Conservation (phyloP, 805 yeast genomes). For the Metschnikowia koreensis region DNA sequence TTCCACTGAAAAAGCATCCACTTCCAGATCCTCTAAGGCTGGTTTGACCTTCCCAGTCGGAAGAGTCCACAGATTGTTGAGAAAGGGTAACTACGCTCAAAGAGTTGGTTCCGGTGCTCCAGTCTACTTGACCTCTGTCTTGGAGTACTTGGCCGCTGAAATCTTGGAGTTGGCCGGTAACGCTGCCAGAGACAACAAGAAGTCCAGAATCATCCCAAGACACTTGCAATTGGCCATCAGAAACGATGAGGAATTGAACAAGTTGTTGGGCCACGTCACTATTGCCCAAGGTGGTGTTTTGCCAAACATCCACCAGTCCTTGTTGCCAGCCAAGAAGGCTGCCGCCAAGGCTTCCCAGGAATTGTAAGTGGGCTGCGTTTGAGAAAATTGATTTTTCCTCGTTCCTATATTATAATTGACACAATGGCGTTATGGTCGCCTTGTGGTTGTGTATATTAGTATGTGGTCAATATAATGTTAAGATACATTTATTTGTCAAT, state of each 20-base stretch:
- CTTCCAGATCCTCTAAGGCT: slow-evolving; percentile 50
- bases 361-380: slow-evolving; percentile 20
- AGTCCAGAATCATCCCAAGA: slow-evolving; percentile 65
- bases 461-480: slow-evolving; percentile 25
- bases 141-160: slow-evolving; percentile 51
- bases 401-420: slow-evolving; percentile 21
- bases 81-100: slow-evolving; percentile 52
- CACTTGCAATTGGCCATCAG: slow-evolving; percentile 52
- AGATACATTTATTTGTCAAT: slow-evolving; percentile 11
- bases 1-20: slow-evolving; percentile 47
- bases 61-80: slow-evolving; percentile 50
- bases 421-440: slow-evolving; percentile 20
- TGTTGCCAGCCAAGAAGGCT: slow-evolving; percentile 37
- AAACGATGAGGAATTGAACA: slow-evolving; percentile 52
- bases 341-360: slow-evolving; percentile 24
- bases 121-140: slow-evolving; percentile 49
- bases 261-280: slow-evolving; percentile 62
- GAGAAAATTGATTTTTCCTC: slow-evolving; percentile 22
- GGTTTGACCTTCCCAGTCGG: slow-evolving; percentile 52
- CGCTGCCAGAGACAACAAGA: slow-evolving; percentile 76
- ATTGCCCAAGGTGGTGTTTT: slow-evolving; percentile 54
- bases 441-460: slow-evolving; percentile 24
- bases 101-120: slow-evolving; percentile 55
- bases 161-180: slow-evolving; percentile 52
- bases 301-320: slow-evolving; percentile 50